These are phyloP conservation scores for Fomitopsis betulina DNA, from an alignment of 1,284 basidiomycete species.

Conservation along the genomic window DNA sequence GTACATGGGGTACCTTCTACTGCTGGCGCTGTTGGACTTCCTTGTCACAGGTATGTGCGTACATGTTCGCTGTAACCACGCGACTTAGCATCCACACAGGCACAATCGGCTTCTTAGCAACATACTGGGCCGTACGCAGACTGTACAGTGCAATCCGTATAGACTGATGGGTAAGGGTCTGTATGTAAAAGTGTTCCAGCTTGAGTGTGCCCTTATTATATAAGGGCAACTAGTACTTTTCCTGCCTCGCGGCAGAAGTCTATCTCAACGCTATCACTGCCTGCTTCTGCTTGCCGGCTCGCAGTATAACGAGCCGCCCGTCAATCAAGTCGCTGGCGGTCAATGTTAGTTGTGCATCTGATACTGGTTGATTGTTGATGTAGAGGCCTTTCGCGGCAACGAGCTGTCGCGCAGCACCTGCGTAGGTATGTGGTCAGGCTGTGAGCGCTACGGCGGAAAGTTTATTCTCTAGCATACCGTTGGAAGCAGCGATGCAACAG, in stretches of 20 bases:
- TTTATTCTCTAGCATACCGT: conserved; percentile 35
- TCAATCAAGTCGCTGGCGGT: conserved; percentile 54
- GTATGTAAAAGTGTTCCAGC: not conserved
- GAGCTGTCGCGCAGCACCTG: conserved; percentile 54
- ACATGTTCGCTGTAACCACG: not conserved
- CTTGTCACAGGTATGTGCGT: conserved; percentile 70
- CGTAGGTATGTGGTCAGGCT: not conserved
- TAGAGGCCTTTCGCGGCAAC: conserved; percentile 47
- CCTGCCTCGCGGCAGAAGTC: not conserved
- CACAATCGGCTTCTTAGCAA: conserved; percentile 83
- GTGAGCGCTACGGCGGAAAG: not conserved
- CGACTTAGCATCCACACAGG: conserved; percentile 35
- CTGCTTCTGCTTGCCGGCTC: conserved; percentile 74
- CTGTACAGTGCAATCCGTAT: conserved; percentile 80
- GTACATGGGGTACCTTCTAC: conserved; percentile 88
- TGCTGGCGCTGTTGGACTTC: conserved; percentile 84
- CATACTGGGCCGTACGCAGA: conserved; percentile 81
- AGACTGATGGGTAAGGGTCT: conserved; percentile 38
- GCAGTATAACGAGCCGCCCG: conserved; percentile 59
- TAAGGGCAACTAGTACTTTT: not conserved
- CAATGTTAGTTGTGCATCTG: conserved; percentile 41
- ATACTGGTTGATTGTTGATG: conserved; percentile 43
- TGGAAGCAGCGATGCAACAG: conserved; percentile 49
- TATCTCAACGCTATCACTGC: conserved; percentile 45
- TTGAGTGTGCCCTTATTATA: not conserved